Conservation (phyloP, 352 stramenopile species). For the Phytophthora syringae region DNA sequence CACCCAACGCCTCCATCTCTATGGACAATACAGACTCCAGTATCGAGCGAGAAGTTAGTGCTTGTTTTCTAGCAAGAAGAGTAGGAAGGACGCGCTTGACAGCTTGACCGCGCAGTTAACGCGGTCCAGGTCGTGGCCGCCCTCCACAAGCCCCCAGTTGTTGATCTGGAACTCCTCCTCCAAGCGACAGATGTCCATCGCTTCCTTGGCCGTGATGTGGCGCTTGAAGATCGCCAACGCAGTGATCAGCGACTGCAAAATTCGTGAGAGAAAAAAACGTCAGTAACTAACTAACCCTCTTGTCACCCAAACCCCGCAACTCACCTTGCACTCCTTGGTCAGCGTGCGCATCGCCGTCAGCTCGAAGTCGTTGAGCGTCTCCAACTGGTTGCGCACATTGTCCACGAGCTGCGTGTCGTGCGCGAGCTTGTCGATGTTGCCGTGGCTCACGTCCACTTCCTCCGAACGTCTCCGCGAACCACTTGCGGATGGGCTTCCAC, state of each 20-base stretch:
- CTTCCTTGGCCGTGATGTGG: slow-evolving; percentile 86
- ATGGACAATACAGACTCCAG: neutral
- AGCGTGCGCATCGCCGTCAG: slow-evolving; percentile 74
- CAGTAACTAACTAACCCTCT: too few species aligned
- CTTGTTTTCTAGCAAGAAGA: slow-evolving; percentile 84
- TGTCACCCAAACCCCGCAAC: too few species aligned
- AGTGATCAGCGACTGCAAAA: slow-evolving; percentile 77
- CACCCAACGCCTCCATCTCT: neutral
- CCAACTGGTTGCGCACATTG: slow-evolving; percentile 69
- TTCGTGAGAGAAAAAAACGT: too few species aligned
- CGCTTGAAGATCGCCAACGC: slow-evolving; percentile 84
- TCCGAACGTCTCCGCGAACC: slow-evolving; percentile 79
- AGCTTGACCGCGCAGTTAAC: slow-evolving; percentile 87
- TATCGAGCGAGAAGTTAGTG: slow-evolving; percentile 32
- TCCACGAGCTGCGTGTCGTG: slow-evolving; percentile 68
- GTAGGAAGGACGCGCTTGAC: slow-evolving; percentile 84
- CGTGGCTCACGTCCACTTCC: slow-evolving; percentile 85
- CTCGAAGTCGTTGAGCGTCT: slow-evolving; percentile 78
- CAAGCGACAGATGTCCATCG: slow-evolving; percentile 82
- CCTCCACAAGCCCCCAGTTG: slow-evolving; percentile 89
- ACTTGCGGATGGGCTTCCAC: slow-evolving; percentile 85
- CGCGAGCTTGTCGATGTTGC: slow-evolving; percentile 67
- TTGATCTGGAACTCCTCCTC: slow-evolving; percentile 92
- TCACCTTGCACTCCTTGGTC: slow-evolving; percentile 89
- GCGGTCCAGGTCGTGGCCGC: slow-evolving; percentile 88